These are phyloP conservation scores for Hyphodiscus sp. DNA, from an alignment of 2,329 filamentous ascomycete species.

Conservation along the genomic window DNA sequence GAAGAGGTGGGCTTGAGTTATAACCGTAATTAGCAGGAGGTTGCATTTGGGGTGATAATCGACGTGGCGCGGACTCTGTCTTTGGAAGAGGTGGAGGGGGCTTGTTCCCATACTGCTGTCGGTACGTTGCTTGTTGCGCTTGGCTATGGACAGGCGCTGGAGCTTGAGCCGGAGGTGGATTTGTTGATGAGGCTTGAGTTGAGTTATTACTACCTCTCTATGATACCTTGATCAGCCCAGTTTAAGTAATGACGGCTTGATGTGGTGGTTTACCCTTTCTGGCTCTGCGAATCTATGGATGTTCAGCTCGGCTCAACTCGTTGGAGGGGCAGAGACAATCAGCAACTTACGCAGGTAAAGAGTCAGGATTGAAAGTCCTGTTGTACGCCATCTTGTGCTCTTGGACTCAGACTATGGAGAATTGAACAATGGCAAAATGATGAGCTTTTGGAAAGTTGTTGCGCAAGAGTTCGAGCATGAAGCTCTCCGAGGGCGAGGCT, in stretches of 20 bases:
- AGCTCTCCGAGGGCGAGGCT: neutral
- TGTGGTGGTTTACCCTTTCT: conserved; percentile 31
- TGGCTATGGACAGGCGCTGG: conserved; percentile 19
- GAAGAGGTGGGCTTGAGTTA: conserved; percentile 30
- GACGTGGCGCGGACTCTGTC: conserved; percentile 7
- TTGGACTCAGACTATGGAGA: neutral
- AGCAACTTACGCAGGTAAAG: conserved; percentile 73
- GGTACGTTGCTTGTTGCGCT: conserved; percentile 21
- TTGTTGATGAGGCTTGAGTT: conserved; percentile 39
- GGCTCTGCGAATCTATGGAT: conserved; percentile 44
- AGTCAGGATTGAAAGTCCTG: conserved; percentile 86
- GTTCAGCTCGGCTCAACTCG: conserved; percentile 10
- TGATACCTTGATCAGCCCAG: neutral
- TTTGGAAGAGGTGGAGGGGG: conserved; percentile 26
- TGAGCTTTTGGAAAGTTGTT: neutral
- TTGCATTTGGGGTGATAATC: conserved; percentile 23
- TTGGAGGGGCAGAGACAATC: conserved; percentile 7
- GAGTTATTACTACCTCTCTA: conserved; percentile 27
- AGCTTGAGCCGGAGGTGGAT: conserved; percentile 29
- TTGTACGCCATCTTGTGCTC: conserved; percentile 78
- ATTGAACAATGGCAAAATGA: neutral
- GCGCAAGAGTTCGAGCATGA: neutral
- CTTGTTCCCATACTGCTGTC: conserved; percentile 22
- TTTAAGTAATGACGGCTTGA: neutral
- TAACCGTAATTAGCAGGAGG: conserved; percentile 23